Base-by-base conservation (phyloP, 768 basidiomycete genomes). In the Auricularia cornea region DNA sequence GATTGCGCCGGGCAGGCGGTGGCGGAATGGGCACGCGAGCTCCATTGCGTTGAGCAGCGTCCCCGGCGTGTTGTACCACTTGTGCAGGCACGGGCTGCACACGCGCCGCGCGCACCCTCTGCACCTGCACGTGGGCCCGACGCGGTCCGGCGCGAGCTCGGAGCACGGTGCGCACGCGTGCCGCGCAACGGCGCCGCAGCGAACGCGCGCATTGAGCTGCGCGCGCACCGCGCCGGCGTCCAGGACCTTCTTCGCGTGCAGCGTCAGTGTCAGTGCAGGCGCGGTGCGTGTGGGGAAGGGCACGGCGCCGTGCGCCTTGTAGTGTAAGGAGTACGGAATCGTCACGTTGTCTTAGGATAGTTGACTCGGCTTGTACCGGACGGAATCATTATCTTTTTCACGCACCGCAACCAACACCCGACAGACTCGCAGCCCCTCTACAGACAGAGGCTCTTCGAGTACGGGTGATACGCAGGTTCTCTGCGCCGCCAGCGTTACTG, bases 31-130 rank as follows among this genome's bases (percentile, higher is more conserved):
- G n/a, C n/a, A n/a, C n/a, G n/a, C n/a, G n/a, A n/a, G n/a, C n/a
- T n/a, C n/a, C n/a, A n/a, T n/a, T 56, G 69, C 61, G 61, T 70
- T 70, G 64, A 72, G 68, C 8, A 72, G 65, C 20, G 67, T 70
- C 1, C 71, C 72, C 14, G 70, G 70, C 59, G 61, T 59, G 63
- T 69, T 71, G 59, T 72, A 72, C 71, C 71, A 72, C 68, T 70
- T 64, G 16, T 63, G 62, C n/a, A 72, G 61, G 60, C 72, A 72
- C 0, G 32, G 65, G 20, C 69, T 66, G 59, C 71, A 70, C 31
- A 69, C 67, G 28, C 65, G 66, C 41, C 72, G 71, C 10, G 59
- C 26, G 62, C 72, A 72, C 0, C 71, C 71, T 11, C 65, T 66
- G 3, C 71, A 66, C 8, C 72, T 71, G 61, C 72, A 72, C 0